A percentile compares a stretch with the other conserved stretches of the same genome.
phyloP scores from a whole-genome alignment of 2,329 filamentous ascomycete species.

The Colletotrichum camelliae region DNA sequence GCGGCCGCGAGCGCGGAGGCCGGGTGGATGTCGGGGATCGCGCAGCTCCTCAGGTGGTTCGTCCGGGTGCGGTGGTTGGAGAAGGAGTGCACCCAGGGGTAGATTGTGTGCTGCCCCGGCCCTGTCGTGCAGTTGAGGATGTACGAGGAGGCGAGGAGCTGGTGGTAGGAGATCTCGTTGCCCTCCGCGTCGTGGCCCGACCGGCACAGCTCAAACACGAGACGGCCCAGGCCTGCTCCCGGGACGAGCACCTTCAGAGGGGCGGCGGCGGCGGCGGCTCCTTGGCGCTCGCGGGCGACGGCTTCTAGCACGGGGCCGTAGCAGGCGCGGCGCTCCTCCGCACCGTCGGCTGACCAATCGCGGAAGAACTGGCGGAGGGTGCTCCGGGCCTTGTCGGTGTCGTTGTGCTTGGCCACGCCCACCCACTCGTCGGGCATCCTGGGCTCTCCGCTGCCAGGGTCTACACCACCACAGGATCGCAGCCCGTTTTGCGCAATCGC shows the following conservation, averaged over 20 bases:
- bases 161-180: slow-evolving; percentile 97
- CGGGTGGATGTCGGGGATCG: slow-evolving; percentile 83
- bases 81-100: slow-evolving; percentile 87
- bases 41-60: slow-evolving; percentile 77
- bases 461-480: slow-evolving; percentile 64
- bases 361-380: slow-evolving; percentile 94
- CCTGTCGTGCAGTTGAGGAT: slow-evolving; percentile 71
- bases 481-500: slow-evolving; percentile 76
- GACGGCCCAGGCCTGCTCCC: slow-evolving; percentile 84
- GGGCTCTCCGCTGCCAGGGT: slow-evolving; percentile 43
- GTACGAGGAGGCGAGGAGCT: slow-evolving; percentile 84
- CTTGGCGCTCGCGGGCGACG: slow-evolving; percentile 48
- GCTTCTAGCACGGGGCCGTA: slow-evolving; percentile 76
- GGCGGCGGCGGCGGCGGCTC: slow-evolving; percentile 11
- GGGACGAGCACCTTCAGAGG: slow-evolving; percentile 78
- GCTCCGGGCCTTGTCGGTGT: slow-evolving; percentile 90
- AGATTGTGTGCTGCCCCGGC: slow-evolving; percentile 72
- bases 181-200: slow-evolving; percentile 80
- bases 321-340: slow-evolving; percentile 74
- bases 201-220: slow-evolving; percentile 85
- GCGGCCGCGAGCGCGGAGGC: slow-evolving; percentile 54
- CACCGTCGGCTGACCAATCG: slow-evolving; percentile 87
- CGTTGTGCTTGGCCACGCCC: slow-evolving; percentile 71
- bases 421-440: slow-evolving; percentile 69
- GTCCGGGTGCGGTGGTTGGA: slow-evolving; percentile 79